Evolutionary conservation across 768 basidiomycete species (phyloP), one percentile per base, ranked within the genome.

Genomic region (Termitomyces sp.): DNA sequence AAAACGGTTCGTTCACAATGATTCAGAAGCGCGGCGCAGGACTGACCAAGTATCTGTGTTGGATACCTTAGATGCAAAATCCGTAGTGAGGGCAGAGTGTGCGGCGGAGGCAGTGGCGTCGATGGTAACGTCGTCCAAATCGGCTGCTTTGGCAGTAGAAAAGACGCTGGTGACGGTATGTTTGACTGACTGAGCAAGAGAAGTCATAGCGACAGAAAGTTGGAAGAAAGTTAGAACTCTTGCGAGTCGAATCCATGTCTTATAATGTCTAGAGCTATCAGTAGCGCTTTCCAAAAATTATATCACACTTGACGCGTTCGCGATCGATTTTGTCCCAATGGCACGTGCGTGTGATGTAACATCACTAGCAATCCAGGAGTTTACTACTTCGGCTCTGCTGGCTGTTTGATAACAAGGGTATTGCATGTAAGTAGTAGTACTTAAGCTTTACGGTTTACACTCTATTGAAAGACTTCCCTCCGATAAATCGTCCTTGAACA

Each of bases 401-500:
- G 32, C 32, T 32, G 32, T 32, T 32, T 24, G 43, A n/a, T 14
- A 14, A 47, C 18, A 47, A 47, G 3, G 5, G 18, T n/a, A 13
- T 5, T n/a, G 26, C 31, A 48, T 18, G 3, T 2, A 49, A n/a
- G n/a, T n/a, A n/a, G n/a, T n/a, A n/a, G n/a, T n/a, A n/a, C n/a
- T n/a, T n/a, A n/a, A n/a, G n/a, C n/a, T 41, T 36, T 13, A 2
- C 29, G 1, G 4, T 52, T 5, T 52, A 39, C 37, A n/a, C 51
- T 27, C 14, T 16, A 41, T 20, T 41, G 53, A 69, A 70, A 48
- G 73, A 76, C 47, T 72, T 76, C 13, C 95, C 95, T 10, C 92
- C 94, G 36, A 98, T 83, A 36, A 83, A 69, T 44, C 75, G 70
- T 1, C 95, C 94, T 65, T 90, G 86, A 16, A 98, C 94, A 65